These are phyloP conservation scores for Trichosporon faecale DNA, from an alignment of 1,284 basidiomycete genomes.

Conservation along the genomic window DNA sequence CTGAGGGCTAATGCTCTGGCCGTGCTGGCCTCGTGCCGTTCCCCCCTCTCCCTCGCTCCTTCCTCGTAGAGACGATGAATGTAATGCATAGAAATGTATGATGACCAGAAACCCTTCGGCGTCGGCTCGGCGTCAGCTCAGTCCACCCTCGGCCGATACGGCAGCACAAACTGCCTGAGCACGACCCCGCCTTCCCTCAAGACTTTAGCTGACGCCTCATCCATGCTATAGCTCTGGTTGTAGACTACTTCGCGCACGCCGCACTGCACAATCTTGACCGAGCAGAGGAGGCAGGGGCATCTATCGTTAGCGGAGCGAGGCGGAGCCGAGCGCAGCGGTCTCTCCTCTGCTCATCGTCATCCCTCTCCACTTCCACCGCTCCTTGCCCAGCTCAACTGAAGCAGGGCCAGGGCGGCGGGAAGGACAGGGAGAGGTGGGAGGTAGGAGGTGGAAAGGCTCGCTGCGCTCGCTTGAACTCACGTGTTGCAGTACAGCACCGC, in stretches of 20 bases:
- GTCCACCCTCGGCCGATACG: conserved; percentile 15
- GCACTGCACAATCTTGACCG: conserved; percentile 89
- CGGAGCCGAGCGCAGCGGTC: background rate
- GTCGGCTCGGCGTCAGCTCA: background rate
- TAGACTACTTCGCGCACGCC: conserved; percentile 93
- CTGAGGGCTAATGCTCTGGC: background rate
- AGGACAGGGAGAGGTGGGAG: too few relatives aligned
- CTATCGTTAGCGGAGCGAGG: conserved; percentile 53
- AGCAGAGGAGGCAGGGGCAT: conserved; percentile 94
- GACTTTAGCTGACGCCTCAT: conserved; percentile 72
- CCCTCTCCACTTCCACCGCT: too few relatives aligned
- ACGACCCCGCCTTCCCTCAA: conserved; percentile 74
- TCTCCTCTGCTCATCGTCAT: too few relatives aligned
- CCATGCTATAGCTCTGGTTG: conserved; percentile 94
- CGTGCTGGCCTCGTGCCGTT: background rate
- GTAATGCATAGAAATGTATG: conserved; percentile 12
- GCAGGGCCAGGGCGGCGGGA: too few relatives aligned
- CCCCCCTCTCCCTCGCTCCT: too few relatives aligned
- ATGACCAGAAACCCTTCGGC: too few relatives aligned
- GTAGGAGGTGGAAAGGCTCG: too few relatives aligned
- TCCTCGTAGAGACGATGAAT: background rate
- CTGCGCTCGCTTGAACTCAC: conserved; percentile 41
- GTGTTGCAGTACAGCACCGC: conserved; percentile 86
- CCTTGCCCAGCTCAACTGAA: too few relatives aligned
- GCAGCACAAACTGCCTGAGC: conserved; percentile 61